phyloP scores from a whole-genome alignment of 805 yeast genomes.

The Spathaspora arborariae region DNA sequence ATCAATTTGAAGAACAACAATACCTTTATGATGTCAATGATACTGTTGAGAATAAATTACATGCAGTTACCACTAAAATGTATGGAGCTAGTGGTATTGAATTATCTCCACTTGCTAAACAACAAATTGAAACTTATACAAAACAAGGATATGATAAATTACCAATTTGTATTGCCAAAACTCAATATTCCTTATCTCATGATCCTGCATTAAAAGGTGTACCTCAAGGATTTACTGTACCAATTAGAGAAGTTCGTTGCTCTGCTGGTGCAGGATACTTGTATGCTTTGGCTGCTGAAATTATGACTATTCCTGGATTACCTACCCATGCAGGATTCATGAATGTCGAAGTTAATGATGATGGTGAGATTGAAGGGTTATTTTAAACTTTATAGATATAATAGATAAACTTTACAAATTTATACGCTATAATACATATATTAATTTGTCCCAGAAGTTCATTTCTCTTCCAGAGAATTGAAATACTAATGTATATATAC shows the following conservation, averaged over 20 bases:
- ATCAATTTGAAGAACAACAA: conserved; percentile 29
- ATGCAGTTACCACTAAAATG: conserved; percentile 79
- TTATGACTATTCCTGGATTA: conserved; percentile 95
- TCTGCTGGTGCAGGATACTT: conserved; percentile 96
- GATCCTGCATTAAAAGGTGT: conserved; percentile 93
- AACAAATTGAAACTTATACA: conserved; percentile 77
- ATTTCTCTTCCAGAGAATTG: neutral
- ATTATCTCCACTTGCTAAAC: conserved; percentile 74
- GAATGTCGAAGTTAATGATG: conserved; percentile 90
- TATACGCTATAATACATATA: conserved; percentile 1
- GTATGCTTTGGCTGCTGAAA: conserved; percentile 95
- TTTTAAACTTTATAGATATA: conserved; percentile 50
- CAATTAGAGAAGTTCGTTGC: conserved; percentile 90
- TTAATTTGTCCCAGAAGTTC: conserved; percentile 1
- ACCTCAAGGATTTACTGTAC: conserved; percentile 90
- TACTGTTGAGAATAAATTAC: conserved; percentile 75
- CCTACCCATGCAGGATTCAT: conserved; percentile 95
- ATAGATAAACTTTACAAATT: neutral
- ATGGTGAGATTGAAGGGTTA: conserved; percentile 90
- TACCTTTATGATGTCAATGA: conserved; percentile 69
- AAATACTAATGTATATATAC: neutral
- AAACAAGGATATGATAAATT: conserved; percentile 84
- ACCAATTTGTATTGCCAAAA: conserved; percentile 96
- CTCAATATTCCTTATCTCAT: conserved; percentile 93
- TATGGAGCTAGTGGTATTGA: conserved; percentile 89